Evolutionary conservation across 2,329 filamentous ascomycete genomes (phyloP), one percentile per base, ranked within the genome.

Genomic region (Nannizzia gypsea): DNA sequence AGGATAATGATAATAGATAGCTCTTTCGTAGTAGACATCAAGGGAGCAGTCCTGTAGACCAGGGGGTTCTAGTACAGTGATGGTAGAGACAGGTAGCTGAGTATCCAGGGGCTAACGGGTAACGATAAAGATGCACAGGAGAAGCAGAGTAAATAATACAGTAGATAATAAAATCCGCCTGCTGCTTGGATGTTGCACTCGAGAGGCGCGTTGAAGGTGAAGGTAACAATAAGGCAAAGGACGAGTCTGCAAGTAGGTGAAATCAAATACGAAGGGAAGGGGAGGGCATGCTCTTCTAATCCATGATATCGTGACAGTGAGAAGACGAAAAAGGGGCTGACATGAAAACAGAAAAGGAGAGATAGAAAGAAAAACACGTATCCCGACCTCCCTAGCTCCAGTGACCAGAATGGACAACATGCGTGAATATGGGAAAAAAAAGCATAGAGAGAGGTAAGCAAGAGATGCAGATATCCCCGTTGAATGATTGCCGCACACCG

Each of bases 241-340:
- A 54, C 24, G 11, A n/a, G 28, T 6, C 3, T 28, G 24, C 22
- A 52, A 24, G 11, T 42, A 15, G 38, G 24, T 20, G 48, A 46
- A 50, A 50, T 50, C 44, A 50, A 28, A 15, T 54, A 54, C 50
- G 50, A 54, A 54, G 31, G 31, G 31, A 11, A 36, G 1, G 31
- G 31, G 31, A 26, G 48, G 50, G n/a, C 15, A 57, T 44, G 55
- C 55, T 44, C 55, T 57, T 57, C 55, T 57, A 57, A 40, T 57
- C 55, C 55, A 42, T 57, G 58, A 17, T 40, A 40, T 59, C 46
- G 34, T 54, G 50, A 59, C 20, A 28, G 17, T 38, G 54, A 28
- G 11, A 55, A 17, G 42, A 54, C 31, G 11, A 55, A 59, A 50
- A 20, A 26, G 15, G 20, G 28, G 15, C 38, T 42, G 6, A 20